Percentiles rank a stretch among this genome's conserved stretches.
Conservation (phyloP, 176 grass and related monocot genomes). For the Aechmea fasciata region DNA sequence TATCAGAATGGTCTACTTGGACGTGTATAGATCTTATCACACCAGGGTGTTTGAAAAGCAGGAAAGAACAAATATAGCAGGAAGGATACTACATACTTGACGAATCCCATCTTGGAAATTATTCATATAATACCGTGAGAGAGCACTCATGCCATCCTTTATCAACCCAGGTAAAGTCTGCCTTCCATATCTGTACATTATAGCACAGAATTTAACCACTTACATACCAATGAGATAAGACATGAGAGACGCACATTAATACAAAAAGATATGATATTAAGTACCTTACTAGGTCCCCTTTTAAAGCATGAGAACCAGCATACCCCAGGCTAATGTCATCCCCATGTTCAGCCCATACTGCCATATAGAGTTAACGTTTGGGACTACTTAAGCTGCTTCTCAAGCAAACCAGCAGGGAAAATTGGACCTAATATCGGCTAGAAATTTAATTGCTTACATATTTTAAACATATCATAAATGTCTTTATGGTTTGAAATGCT, state of each 20-base stretch:
- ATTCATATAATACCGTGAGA: constrained; percentile 98
- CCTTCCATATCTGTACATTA: constrained; percentile 63
- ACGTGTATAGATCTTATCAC: background rate
- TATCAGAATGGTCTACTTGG: background rate
- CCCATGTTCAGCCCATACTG: constrained; percentile 92
- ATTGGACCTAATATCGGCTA: constrained; percentile 16
- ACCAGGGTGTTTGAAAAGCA: constrained; percentile 3
- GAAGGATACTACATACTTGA: constrained; percentile 40
- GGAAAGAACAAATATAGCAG: constrained; percentile 5
- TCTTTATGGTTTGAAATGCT: constrained; percentile 51
- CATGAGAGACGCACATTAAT: constrained; percentile 1
- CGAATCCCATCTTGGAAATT: constrained; percentile 94
- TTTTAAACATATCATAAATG: constrained; percentile 77
- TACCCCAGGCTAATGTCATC: constrained; percentile 97
- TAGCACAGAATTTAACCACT: constrained; percentile 14
- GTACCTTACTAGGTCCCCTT: constrained; percentile 94
- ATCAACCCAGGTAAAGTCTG: constrained; percentile 90
- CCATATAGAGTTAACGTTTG: constrained; percentile 15
- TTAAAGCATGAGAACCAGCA: constrained; percentile 88
- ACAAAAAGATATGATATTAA: background rate
- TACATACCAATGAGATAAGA: constrained; percentile 14
- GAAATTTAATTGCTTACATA: constrained; percentile 36
- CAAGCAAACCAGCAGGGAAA: constrained; percentile 2
- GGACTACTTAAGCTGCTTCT: background rate
- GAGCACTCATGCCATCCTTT: constrained; percentile 87